These are phyloP conservation scores for Sideroxylon spinosum DNA, from an alignment of 179 eudicot genomes.

Conservation along the genomic window DNA sequence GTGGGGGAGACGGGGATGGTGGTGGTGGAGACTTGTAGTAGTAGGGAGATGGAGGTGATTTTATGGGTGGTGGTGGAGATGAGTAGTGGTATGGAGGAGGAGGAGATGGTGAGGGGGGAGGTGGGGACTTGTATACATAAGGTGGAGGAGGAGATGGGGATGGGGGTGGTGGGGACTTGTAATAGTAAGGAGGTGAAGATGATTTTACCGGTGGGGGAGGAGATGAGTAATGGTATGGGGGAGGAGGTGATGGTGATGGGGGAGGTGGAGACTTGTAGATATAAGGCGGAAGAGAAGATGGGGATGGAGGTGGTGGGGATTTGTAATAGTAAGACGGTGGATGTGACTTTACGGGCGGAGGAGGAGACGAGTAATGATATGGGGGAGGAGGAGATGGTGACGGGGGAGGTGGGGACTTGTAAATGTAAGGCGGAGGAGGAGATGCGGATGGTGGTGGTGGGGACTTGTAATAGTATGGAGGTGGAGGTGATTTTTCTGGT, in stretches of 20 bases:
- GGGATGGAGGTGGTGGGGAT: slow-evolving; percentile 26
- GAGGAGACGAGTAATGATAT: slow-evolving; percentile 27
- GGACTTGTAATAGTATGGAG: not conserved
- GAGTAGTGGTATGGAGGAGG: slow-evolving; percentile 22
- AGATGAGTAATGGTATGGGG: slow-evolving; percentile 16
- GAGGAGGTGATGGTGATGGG: slow-evolving; percentile 12
- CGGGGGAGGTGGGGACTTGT: slow-evolving; percentile 30
- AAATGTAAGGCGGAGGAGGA: not conserved
- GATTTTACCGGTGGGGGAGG: slow-evolving; percentile 25
- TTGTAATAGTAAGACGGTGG: slow-evolving; percentile 18
- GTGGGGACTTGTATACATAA: slow-evolving; percentile 31
- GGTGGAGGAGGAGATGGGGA: slow-evolving; percentile 23
- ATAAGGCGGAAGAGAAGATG: slow-evolving; percentile 13
- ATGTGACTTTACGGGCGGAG: slow-evolving; percentile 18
- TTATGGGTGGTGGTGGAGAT: slow-evolving; percentile 25
- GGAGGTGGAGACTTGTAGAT: slow-evolving; percentile 31
- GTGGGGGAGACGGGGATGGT: not conserved
- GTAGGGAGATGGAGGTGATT: not conserved
- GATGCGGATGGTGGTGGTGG: slow-evolving; percentile 3
- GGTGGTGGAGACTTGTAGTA: slow-evolving; percentile 10
- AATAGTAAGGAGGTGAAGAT: slow-evolving; percentile 5
- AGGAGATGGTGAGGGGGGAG: slow-evolving; percentile 19
- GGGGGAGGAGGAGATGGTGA: slow-evolving; percentile 4
- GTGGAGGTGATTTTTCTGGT: not conserved
- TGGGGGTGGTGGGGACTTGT: slow-evolving; percentile 29